Evolutionary conservation across 2,329 filamentous ascomycete species (phyloP), one percentile per base, ranked within the genome.

Genomic region (Ophiostoma novo-ulmi): DNA sequence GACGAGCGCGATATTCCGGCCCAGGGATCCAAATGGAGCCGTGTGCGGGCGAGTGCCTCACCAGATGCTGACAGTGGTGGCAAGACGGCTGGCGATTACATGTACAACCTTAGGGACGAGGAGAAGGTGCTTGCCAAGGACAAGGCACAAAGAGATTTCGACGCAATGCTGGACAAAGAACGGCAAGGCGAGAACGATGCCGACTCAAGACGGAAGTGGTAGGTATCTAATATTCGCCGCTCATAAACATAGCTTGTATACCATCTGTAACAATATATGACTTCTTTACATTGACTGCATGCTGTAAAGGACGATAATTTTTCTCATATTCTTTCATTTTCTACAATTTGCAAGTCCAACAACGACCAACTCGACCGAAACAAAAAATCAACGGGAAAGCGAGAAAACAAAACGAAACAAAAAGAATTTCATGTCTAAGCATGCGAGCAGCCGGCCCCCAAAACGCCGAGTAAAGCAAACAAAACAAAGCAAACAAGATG

Each of bases 121-220:
- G 73, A 72, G 22, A 73, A 72, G 65, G 13, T 69, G 20, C 13
- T 39, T 11, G 71, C 71, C 14, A 72, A 71, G 36, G 64, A 70
- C 38, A 64, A 70, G 35, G 75, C 73, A 1, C 75, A 76, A 52
- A 73, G 69, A 61, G 72, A 75, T 31, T 76, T 76, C 68, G 75
- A 76, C 22, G 74, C 66, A n/a, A 73, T 76, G 74, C 71, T 76
- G 13, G 75, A 76, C 41, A 63, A 64, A n/a, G 75, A 76, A 63
- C 74, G 75, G 2, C 68, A 61, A 20, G 74, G 73, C 8, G 70
- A 73, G 52, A 69, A 69, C 6, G 41, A 52, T 10, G 58, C 31
- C 31, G 67, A 55, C 48, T 7, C 31, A 3, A 35, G 48, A 26
- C 52, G 48, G 52, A 67, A 26, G 65, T 67, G 38, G 39, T 48